phyloP scores from a whole-genome alignment of 768 basidiomycete species.

The Leucogyrophana mollusca region DNA sequence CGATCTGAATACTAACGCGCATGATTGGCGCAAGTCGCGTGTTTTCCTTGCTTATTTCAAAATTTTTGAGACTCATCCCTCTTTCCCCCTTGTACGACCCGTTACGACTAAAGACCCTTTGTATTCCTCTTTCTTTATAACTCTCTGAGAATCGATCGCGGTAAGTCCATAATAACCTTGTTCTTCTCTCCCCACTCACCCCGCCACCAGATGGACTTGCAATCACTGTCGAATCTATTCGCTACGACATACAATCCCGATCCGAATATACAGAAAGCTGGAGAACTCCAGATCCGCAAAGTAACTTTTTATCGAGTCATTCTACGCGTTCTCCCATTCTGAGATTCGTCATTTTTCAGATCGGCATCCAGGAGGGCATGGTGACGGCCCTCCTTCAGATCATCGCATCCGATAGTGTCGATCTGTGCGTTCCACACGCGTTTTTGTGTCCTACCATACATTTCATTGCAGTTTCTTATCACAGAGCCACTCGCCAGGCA shows the following conservation, averaged over 20 bases:
- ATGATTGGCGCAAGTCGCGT: not conserved
- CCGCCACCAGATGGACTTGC: slow-evolving; percentile 59
- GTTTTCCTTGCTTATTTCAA: not conserved
- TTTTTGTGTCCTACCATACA: slow-evolving; percentile 13
- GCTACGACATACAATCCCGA: slow-evolving; percentile 79
- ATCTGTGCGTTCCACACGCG: slow-evolving; percentile 62
- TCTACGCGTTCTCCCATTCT: not conserved
- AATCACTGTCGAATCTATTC: slow-evolving; percentile 75
- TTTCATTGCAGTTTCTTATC: not conserved
- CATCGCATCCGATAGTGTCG: slow-evolving; percentile 73
- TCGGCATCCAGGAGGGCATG: slow-evolving; percentile 79
- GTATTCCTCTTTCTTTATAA: slow-evolving; percentile 1
- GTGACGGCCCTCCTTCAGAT: slow-evolving; percentile 84
- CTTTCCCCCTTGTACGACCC: slow-evolving; percentile 13
- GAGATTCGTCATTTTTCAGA: slow-evolving; percentile 37
- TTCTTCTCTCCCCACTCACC: not conserved
- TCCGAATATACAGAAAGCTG: slow-evolving; percentile 83
- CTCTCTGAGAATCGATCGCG: slow-evolving; percentile 2
- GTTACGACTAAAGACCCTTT: slow-evolving; percentile 8
- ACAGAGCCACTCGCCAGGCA: slow-evolving; percentile 79
- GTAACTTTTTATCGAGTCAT: slow-evolving; percentile 32
- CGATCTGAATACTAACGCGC: not conserved
- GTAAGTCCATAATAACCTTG: too few species aligned
- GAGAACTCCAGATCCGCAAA: slow-evolving; percentile 87
- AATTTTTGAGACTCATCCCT: slow-evolving; percentile 8